Percentiles rank a stretch among this genome's conserved stretches.
Evolutionary conservation across 1,284 basidiomycete species (phyloP).

Genomic region (Ganoderma sinense): DNA sequence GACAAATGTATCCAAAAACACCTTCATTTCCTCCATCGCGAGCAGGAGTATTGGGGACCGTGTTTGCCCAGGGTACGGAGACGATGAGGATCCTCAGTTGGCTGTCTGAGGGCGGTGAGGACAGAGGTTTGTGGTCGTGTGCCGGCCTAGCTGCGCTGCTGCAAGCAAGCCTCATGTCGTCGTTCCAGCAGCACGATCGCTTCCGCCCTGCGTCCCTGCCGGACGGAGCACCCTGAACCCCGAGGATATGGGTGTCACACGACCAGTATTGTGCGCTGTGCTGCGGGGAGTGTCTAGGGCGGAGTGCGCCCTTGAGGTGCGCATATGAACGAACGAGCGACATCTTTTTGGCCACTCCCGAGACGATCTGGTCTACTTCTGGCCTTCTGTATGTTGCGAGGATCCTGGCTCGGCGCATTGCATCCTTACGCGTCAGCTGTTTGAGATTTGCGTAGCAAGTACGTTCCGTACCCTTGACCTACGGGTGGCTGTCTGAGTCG

Average conservation of each 20-base stretch:
- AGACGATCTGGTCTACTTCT: constrained; percentile 2
- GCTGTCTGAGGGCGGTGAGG: not conserved
- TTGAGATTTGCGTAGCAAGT: not conserved
- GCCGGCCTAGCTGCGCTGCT: constrained; percentile 22
- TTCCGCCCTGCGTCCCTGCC: constrained; percentile 7
- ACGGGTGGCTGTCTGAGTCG: not conserved
- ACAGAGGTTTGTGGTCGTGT: constrained; percentile 14
- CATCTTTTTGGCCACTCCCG: no score
- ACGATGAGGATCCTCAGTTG: not conserved
- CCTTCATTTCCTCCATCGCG: not conserved
- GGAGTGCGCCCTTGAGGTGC: constrained; percentile 12
- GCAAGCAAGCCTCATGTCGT: constrained; percentile 20
- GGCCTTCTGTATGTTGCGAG: constrained; percentile 3
- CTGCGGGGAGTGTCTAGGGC: not conserved
- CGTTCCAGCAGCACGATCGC: constrained; percentile 21
- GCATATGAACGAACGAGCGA: constrained; percentile 2
- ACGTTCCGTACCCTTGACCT: no score
- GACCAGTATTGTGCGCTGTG: constrained; percentile 19
- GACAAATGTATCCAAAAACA: not conserved
- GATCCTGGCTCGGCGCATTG: not conserved
- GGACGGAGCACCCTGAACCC: constrained; percentile 21
- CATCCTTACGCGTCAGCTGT: not conserved
- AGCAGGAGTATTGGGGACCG: not conserved
- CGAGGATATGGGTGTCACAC: constrained; percentile 25
- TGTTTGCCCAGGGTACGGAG: not conserved